Evolutionary conservation across 2,329 filamentous ascomycete species (phyloP).

Genomic region (Fusarium azukiicola): DNA sequence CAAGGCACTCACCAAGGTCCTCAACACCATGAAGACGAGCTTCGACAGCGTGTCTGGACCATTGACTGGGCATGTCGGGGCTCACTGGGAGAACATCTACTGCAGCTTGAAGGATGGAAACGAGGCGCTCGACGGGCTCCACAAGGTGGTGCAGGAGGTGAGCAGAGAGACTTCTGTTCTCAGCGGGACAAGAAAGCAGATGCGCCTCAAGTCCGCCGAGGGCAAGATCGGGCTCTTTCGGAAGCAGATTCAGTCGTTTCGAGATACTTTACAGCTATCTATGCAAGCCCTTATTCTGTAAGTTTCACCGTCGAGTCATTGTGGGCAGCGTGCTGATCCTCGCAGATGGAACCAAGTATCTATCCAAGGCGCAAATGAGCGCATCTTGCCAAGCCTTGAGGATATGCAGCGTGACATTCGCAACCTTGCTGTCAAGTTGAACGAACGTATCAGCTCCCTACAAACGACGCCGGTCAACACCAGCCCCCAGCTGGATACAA

Average conservation of each 20-base stretch:
- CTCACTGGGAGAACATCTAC: constrained; percentile 23
- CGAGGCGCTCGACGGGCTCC: background rate
- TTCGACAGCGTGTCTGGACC: constrained; percentile 12
- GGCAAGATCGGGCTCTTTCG: background rate
- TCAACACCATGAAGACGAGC: constrained; percentile 17
- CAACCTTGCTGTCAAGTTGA: background rate
- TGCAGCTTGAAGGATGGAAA: constrained; percentile 17
- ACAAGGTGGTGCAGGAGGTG: background rate
- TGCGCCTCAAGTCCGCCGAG: constrained; percentile 9
- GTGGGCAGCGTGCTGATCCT: background rate
- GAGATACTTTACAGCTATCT: constrained; percentile 2
- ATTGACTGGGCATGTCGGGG: constrained; percentile 8
- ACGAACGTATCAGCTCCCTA: background rate
- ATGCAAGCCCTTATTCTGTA: constrained; percentile 11
- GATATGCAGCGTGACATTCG: constrained; percentile 9
- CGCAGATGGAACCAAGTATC: constrained; percentile 6
- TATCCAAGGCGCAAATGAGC: constrained; percentile 7
- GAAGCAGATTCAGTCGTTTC: background rate
- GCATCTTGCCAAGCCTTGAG: constrained; percentile 11
- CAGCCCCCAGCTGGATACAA: background rate
- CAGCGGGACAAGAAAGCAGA: constrained; percentile 4
- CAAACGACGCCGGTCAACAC: background rate
- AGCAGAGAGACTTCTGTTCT: constrained; percentile 5
- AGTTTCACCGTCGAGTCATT: background rate
- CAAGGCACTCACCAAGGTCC: constrained; percentile 12